These are phyloP conservation scores for Epithele typhae DNA, from an alignment of 768 basidiomycete species.

Conservation along the genomic window DNA sequence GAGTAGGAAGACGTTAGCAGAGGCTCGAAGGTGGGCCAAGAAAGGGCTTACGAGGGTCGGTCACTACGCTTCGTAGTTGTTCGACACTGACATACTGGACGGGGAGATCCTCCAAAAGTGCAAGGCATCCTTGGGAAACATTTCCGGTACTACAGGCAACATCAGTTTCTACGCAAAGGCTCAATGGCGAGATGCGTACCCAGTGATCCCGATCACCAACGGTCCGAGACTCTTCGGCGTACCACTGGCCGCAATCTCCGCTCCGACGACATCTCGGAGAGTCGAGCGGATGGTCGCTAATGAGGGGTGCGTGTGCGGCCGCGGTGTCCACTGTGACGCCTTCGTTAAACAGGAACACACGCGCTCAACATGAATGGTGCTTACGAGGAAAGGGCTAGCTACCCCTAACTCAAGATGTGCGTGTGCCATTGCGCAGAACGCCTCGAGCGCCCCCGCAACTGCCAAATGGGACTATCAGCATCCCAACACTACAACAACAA, in stretches of 20 bases:
- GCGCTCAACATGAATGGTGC: too few relatives aligned
- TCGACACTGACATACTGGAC: conserved; percentile 50
- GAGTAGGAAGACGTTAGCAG: conserved; percentile 5
- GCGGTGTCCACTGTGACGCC: conserved; percentile 62
- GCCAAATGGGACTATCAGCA: too few relatives aligned
- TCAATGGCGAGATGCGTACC: conserved; percentile 41
- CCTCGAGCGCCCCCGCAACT: conserved; percentile 86
- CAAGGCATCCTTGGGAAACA: conserved; percentile 73
- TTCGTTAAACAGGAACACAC: too few relatives aligned
- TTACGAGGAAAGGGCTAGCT: conserved; percentile 77
- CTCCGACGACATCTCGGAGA: conserved; percentile 51
- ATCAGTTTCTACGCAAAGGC: not conserved
- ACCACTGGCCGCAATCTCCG: conserved; percentile 49
- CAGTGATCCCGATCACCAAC: conserved; percentile 77
- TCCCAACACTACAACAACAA: too few relatives aligned
- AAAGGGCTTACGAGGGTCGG: conserved; percentile 39
- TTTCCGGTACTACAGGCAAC: conserved; percentile 59
- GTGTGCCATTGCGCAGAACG: conserved; percentile 73
- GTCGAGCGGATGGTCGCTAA: conserved; percentile 49
- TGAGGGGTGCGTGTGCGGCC: conserved; percentile 70
- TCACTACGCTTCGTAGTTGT: conserved; percentile 55
- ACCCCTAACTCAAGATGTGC: conserved; percentile 74
- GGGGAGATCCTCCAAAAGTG: conserved; percentile 69
- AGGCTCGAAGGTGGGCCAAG: not conserved
- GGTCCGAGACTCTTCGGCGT: conserved; percentile 68